A percentile compares a stretch with the other conserved stretches of the same genome.
Conservation (phyloP, 2,329 filamentous ascomycete genomes). For the Claviceps sp. region DNA sequence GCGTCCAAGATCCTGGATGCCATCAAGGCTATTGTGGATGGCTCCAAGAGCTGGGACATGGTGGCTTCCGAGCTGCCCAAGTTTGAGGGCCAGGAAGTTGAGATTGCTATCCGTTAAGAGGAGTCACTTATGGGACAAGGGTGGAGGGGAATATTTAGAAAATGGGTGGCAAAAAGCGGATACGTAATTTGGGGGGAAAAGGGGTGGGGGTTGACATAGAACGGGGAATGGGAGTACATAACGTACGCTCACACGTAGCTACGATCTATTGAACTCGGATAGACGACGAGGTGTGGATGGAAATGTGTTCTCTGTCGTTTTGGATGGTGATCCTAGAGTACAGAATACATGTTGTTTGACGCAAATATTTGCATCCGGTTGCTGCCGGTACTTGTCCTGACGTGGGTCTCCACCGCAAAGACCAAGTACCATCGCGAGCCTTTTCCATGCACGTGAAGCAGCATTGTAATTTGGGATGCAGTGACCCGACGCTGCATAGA, state of each 20-base stretch:
- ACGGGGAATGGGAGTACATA: too few relatives aligned
- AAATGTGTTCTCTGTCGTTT: too few relatives aligned
- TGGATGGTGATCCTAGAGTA: too few relatives aligned
- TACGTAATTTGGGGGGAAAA: background rate
- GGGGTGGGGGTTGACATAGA: background rate
- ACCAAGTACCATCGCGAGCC: too few relatives aligned
- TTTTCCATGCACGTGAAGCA: background rate
- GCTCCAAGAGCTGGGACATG: slow-evolving; percentile 49
- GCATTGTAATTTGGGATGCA: background rate
- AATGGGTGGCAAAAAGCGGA: background rate
- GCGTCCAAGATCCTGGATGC: slow-evolving; percentile 69
- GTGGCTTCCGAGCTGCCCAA: slow-evolving; percentile 66
- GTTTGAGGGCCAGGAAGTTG: slow-evolving; percentile 65
- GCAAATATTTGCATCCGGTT: too few relatives aligned
- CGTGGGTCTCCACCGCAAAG: too few relatives aligned
- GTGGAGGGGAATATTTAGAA: background rate
- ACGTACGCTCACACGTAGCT: too few relatives aligned
- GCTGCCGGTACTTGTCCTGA: too few relatives aligned
- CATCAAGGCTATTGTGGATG: slow-evolving; percentile 41
- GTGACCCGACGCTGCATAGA: background rate
- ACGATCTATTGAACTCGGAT: too few relatives aligned
- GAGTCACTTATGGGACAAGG: background rate
- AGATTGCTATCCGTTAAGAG: slow-evolving; percentile 25
- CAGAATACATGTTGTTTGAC: too few relatives aligned
- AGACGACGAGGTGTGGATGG: too few relatives aligned